Conservation (phyloP, 1,139 yeast genomes). For the Wickerhamiella pararugosa region DNA sequence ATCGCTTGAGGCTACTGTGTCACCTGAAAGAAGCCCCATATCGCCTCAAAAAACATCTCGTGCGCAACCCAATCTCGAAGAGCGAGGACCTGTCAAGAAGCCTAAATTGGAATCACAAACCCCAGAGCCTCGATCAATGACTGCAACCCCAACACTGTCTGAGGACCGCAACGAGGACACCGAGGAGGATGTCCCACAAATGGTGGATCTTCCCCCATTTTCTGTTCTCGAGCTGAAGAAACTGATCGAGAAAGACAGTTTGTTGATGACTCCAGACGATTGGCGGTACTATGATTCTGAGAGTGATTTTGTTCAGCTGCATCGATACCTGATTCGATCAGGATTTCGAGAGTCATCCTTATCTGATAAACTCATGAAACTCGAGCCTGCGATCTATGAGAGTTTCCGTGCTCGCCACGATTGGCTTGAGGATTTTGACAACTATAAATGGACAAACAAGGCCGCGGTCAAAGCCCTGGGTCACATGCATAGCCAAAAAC, state of each 20-base stretch:
- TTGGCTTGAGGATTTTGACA: conserved; percentile 27
- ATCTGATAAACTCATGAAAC: conserved; percentile 38
- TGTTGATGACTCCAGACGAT: conserved; percentile 35
- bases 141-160: no score
- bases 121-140: no score
- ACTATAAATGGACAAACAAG: conserved; percentile 20
- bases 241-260: conserved; percentile 50
- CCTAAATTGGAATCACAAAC: no score
- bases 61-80: no score
- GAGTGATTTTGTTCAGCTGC: conserved; percentile 41
- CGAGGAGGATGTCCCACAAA: conserved; percentile 14
- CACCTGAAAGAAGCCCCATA: no score
- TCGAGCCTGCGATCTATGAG: conserved; percentile 37
- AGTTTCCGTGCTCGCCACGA: conserved; percentile 45
- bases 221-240: conserved; percentile 38
- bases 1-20: no score
- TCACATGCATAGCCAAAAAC: conserved; percentile 15
- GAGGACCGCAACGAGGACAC: neutral
- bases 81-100: no score
- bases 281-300: conserved; percentile 64
- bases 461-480: conserved; percentile 19
- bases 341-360: conserved; percentile 64
- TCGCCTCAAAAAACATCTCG: no score
- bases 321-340: conserved; percentile 57
- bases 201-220: conserved; percentile 15